phyloP scores from a whole-genome alignment of 805 yeast genomes.

The Zygosaccharomyces bisporus region DNA sequence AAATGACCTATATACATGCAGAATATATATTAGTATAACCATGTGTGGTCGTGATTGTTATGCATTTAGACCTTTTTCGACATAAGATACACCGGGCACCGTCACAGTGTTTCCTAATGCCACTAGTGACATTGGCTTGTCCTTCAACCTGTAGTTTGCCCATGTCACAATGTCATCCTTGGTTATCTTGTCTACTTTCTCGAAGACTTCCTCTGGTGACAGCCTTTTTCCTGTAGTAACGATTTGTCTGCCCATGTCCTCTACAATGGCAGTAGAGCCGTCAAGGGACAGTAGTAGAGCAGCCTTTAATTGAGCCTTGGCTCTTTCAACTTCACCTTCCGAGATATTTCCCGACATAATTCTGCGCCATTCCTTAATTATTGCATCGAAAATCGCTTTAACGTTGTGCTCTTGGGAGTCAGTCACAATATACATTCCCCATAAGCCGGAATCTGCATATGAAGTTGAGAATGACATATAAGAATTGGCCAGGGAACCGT shows the following conservation, averaged over 20 bases:
- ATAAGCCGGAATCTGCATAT: constrained; percentile 93
- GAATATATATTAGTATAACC: constrained; percentile 2
- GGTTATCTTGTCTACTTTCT: constrained; percentile 70
- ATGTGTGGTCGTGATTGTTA: neutral
- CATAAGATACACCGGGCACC: constrained; percentile 63
- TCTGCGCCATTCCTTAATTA: constrained; percentile 85
- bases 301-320: constrained; percentile 93
- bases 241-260: constrained; percentile 95
- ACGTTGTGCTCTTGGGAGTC: constrained; percentile 65
- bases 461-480: constrained; percentile 96
- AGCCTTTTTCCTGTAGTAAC: constrained; percentile 80
- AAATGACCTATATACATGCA: constrained; percentile 26
- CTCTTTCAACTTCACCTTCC: constrained; percentile 85
- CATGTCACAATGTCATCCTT: constrained; percentile 77
- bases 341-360: constrained; percentile 72
- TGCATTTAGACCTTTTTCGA: constrained; percentile 40
- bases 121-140: constrained; percentile 83
- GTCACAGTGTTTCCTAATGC: constrained; percentile 79
- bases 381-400: constrained; percentile 65
- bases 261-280: constrained; percentile 94
- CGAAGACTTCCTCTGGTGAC: constrained; percentile 46
- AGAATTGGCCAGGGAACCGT: constrained; percentile 73
- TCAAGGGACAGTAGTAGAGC: constrained; percentile 84
- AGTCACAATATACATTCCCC: constrained; percentile 93
- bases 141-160: constrained; percentile 77